Conservation (phyloP, 768 basidiomycete genomes). For the Coprinellus micaceus region DNA sequence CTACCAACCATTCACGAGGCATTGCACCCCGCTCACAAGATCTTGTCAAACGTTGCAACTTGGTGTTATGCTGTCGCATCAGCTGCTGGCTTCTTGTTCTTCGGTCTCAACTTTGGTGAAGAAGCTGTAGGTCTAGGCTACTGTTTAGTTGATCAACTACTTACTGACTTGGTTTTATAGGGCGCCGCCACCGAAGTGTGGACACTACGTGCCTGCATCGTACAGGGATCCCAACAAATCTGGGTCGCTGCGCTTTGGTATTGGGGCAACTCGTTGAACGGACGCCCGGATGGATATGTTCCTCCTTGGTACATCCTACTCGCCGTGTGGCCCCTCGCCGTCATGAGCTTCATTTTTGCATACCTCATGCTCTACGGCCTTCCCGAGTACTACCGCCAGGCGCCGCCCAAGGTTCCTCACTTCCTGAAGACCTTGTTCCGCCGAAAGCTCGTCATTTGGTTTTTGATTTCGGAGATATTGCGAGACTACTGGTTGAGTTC, state of each 20-base stretch:
- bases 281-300: constrained; percentile 43
- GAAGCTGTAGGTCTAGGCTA: constrained; percentile 62
- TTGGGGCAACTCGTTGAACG: constrained; percentile 83
- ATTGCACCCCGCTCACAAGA: constrained; percentile 59
- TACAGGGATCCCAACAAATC: constrained; percentile 92
- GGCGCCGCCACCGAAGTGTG: constrained; percentile 95
- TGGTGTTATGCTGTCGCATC: constrained; percentile 92
- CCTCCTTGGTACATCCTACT: constrained; percentile 85
- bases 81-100: constrained; percentile 90
- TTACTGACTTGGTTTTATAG: constrained; percentile 29
- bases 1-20: constrained; percentile 69
- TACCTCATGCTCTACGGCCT: constrained; percentile 85
- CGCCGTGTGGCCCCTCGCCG: constrained; percentile 77
- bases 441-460: constrained; percentile 90
- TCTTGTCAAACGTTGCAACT: constrained; percentile 72
- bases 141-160: constrained; percentile 1
- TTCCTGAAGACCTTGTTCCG: constrained; percentile 88
- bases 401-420: constrained; percentile 91
- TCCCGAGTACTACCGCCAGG: constrained; percentile 89
- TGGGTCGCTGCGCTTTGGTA: constrained; percentile 97
- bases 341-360: constrained; percentile 71
- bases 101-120: constrained; percentile 95
- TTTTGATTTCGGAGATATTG: constrained; percentile 86
- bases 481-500: constrained; percentile 92
- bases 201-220: constrained; percentile 86